These are phyloP conservation scores for Peterozyma xylosa DNA, from an alignment of 805 yeast genomes.

Conservation along the genomic window DNA sequence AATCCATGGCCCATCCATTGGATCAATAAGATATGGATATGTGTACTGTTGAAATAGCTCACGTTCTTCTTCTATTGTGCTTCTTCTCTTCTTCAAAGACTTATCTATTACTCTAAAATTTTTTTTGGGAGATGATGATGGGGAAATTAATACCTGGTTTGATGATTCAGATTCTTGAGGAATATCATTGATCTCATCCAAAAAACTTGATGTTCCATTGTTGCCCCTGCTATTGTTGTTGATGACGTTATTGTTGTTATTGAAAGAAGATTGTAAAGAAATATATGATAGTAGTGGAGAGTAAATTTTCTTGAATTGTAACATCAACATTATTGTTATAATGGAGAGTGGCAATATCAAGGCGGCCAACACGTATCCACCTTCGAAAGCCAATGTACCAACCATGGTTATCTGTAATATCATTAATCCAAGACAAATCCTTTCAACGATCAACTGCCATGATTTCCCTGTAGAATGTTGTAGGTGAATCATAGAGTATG, in stretches of 20 bases:
- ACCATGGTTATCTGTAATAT: constrained; percentile 57
- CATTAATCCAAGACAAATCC: constrained; percentile 47
- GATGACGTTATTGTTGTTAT: constrained; percentile 3
- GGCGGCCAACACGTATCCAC: constrained; percentile 41
- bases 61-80: constrained; percentile 51
- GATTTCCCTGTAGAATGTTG: constrained; percentile 96
- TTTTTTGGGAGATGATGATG: constrained; percentile 1
- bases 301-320: constrained; percentile 48
- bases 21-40: constrained; percentile 38
- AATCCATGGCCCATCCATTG: constrained; percentile 48
- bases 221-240: constrained; percentile 1
- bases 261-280: constrained; percentile 41
- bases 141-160: not conserved
- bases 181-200: not conserved
- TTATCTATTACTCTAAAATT: too few species aligned
- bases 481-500: constrained; percentile 88
- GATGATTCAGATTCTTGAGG: not conserved
- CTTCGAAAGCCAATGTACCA: constrained; percentile 55
- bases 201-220: constrained; percentile 1
- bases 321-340: constrained; percentile 33
- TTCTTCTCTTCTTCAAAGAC: constrained; percentile 26
- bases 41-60: constrained; percentile 43
- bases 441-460: constrained; percentile 58
- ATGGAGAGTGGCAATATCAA: constrained; percentile 42
- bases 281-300: constrained; percentile 46